Evolutionary conservation across 2,329 filamentous ascomycete genomes (phyloP), one percentile per base, ranked within the genome.

Genomic region (Neophaeococcomyces mojaviensis): DNA sequence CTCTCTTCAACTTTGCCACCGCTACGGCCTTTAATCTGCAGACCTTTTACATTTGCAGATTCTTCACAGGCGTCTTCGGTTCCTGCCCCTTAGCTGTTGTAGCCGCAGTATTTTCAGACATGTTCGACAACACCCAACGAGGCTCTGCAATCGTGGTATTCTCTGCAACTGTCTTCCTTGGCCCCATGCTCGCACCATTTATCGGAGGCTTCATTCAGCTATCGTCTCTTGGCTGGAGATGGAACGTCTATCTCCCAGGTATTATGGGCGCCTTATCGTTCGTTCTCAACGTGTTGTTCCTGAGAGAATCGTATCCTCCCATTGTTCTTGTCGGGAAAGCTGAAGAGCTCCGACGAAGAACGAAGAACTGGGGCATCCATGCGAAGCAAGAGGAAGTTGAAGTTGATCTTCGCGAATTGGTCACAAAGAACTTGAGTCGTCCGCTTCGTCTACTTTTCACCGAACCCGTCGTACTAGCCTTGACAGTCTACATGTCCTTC

Each of bases 331-430:
- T 80, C 31, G 60, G 65, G 13, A 81, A 81, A 55, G 76, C 76
- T 3, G 60, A 68, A 3, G 73, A 78, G 49, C 59, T 79, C 2
- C 65, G 76, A 26, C 67, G 76, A 28, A 60, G 72, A 20, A 79
- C 76, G 1, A 71, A 70, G 58, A 79, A 79, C 50, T 79, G 76
- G 75, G 76, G 76, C 9, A 78, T 79, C 41, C 77, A 80, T 55
- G 77, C 77, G n/a, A 76, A 75, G 55, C 66, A 70, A 47, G 73
- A 76, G 51, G 71, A 74, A 60, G 70, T 76, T 39, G 72, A 76
- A 55, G 65, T 74, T 30, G 72, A 76, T 50, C 64, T 76, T 47
- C 63, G 61, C 4, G 70, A 73, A 46, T 58, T 76, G 30, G 58
- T 75, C 24, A 60, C 68, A 39, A 73, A 74, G 58, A 77, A 77